Base-by-base conservation (phyloP, 176 grass and related monocot genomes). In the Oryza officinalis region DNA sequence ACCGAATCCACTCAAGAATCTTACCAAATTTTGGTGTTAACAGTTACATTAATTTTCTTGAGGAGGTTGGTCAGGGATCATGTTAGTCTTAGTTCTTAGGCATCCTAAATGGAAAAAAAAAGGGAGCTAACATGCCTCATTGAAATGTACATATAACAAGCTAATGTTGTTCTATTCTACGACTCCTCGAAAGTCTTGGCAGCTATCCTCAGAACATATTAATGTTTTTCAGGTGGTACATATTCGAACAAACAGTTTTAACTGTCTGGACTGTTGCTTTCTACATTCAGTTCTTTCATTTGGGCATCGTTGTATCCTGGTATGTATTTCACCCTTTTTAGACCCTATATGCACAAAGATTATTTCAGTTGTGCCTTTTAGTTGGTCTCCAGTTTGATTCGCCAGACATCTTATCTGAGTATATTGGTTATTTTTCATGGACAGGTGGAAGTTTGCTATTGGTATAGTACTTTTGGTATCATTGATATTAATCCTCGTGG, bases 391-490 rank as follows among this genome's bases (percentile, higher is more conserved):
- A 25, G 47, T 80, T 71, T 78, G 30, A 11, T 14, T 7, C 61
- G 0, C 10, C 23, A 72, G 10, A 8, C 17, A 65, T 69, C 27
- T 65, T 71, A 57, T 63, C 72, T 77, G 52, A 57, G 52, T 57
- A 7, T 8, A 57, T n/a, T n/a, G 18, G 18, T 22, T 38, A 38
- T 57, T 32, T 66, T 72, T 84, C 11, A 74, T 73, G 46, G 46
- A 72, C 85, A 98, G 96, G 96, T 95, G 93, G 93, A 92, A 93
- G 89, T 74, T 92, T 94, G 80, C 47, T 50, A 77, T 90, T 92
- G 83, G 80, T 38, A 78, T 90, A 65, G 37, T 89, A 38, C 67
- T 93, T 33, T 64, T 98, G 70, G 87, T 87, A 44, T 28, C 70
- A 28, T 88, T 98, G 86, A 87, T 88, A 38, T 83, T 98, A 88